phyloP scores from a whole-genome alignment of 2,329 filamentous ascomycete genomes.

The Botrytis paeoniae region DNA sequence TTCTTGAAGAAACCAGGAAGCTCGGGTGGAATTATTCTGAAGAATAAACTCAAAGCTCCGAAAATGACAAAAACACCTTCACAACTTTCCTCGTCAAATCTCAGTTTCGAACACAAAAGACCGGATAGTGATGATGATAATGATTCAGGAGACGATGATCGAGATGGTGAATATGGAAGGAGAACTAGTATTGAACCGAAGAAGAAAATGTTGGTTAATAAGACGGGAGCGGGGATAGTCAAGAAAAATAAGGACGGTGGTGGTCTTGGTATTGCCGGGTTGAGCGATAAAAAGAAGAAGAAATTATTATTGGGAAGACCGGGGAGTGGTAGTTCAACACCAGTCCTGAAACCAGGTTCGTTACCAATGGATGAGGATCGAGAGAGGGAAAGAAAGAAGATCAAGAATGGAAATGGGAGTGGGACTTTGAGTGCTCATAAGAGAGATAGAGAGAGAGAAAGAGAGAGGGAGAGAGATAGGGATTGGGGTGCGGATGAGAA shows the following conservation, averaged over 20 bases:
- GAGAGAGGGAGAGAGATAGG: conserved; percentile 1
- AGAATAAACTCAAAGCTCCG: conserved; percentile 32
- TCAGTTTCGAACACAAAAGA: conserved; percentile 32
- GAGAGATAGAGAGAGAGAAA: conserved; percentile 4
- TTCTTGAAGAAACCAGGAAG: conserved; percentile 30
- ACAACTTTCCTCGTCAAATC: conserved; percentile 27
- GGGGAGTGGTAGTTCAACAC: conserved; percentile 14
- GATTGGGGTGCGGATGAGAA: conserved; percentile 17
- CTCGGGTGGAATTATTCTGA: conserved; percentile 7
- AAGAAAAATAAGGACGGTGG: conserved; percentile 23
- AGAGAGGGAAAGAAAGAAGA: conserved; percentile 10
- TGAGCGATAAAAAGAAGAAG: conserved; percentile 21
- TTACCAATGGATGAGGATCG: conserved; percentile 15
- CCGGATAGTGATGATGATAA: conserved; percentile 29
- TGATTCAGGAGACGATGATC: conserved; percentile 32
- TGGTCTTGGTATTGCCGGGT: not conserved
- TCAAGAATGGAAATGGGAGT: conserved; percentile 13
- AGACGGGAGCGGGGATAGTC: conserved; percentile 1
- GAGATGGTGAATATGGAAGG: conserved; percentile 33
- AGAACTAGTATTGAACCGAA: conserved; percentile 29
- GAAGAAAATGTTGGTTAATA: conserved; percentile 30
- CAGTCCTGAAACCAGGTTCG: conserved; percentile 16
- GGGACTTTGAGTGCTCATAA: not conserved
- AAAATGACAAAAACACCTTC: conserved; percentile 28
- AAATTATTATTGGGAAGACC: conserved; percentile 24